Evolutionary conservation across 1,284 basidiomycete species (phyloP), one percentile per base, ranked within the genome.

Genomic region (Tilletia caries): DNA sequence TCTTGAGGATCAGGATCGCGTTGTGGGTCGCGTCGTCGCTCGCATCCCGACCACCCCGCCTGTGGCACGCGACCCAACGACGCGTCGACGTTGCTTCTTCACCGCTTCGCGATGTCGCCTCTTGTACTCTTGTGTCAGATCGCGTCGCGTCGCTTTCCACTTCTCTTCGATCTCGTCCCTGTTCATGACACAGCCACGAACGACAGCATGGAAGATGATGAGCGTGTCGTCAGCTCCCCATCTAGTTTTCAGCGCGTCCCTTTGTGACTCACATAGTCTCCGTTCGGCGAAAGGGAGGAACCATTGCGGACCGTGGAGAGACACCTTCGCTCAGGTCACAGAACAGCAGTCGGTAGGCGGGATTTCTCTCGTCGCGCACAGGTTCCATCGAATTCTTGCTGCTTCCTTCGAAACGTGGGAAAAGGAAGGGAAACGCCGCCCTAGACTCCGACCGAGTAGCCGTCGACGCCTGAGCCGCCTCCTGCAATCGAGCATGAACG

Each of bases 31-130:
- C 32, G 58, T 29, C 29, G 58, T 33, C 12, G 58, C 58, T 13
- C 33, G 2, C 10, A 62, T 33, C 10, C 29, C 58, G 12, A 62
- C 58, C 32, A 29, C 64, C 23, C 66, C 67, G n/a, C 69, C 69
- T 41, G 27, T 62, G 20, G 68, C 70, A n/a, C 72, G 70, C 25
- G 70, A 60, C 32, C 71, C 73, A 1, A 66, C 71, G 34, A 74
- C 60, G 64, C 70, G 67, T 20, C 74, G 70, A 34, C 44, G 44
- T 27, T 68, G 66, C 67, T 79, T 77, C 62, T 79, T 76, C 33
- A 78, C 68, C 12, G 78, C 78, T 66, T 81, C 79, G 3, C 79
- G 70, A 41, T 81, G 78, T 32, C 79, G 68, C 20, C 78, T 73
- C 69, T 79, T 79, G 70, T 75, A 71, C 46, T 71, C 71, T 58